Conservation (phyloP, 768 basidiomycete species). For the Pleurotus eryngii region DNA sequence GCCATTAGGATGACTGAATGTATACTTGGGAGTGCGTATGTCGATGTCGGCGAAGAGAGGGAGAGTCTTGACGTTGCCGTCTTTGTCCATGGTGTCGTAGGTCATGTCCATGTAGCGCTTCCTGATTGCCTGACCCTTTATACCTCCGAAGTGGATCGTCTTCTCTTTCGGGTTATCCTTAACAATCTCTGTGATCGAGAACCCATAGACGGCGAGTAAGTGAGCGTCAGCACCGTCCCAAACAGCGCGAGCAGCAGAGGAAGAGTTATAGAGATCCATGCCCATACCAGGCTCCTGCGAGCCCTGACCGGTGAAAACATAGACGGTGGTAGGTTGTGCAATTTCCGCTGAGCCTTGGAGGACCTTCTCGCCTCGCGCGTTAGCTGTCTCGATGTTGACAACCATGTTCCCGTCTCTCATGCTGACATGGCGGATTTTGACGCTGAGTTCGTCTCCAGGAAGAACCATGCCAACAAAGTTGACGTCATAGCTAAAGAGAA, state of each 20-base stretch:
- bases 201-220: slow-evolving; percentile 91
- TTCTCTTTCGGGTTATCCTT: slow-evolving; percentile 98
- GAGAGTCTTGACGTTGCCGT: slow-evolving; percentile 92
- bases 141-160: slow-evolving; percentile 98
- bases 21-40: slow-evolving; percentile 91
- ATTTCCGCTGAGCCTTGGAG: slow-evolving; percentile 92
- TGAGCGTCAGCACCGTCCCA: slow-evolving; percentile 98
- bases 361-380: slow-evolving; percentile 86
- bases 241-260: slow-evolving; percentile 91
- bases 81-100: slow-evolving; percentile 95
- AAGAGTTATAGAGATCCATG: slow-evolving; percentile 94
- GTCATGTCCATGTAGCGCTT: slow-evolving; percentile 99
- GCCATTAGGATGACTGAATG: slow-evolving; percentile 96
- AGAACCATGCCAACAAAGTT: slow-evolving; percentile 97
- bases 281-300: slow-evolving; percentile 99
- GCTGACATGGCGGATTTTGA: slow-evolving; percentile 84
- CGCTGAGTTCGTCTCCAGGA: slow-evolving; percentile 81
- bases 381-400: slow-evolving; percentile 83
- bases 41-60: slow-evolving; percentile 97
- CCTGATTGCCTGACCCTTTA: slow-evolving; percentile 97
- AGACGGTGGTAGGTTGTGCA: slow-evolving; percentile 86
- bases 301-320: slow-evolving; percentile 98
- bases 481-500: slow-evolving; percentile 72
- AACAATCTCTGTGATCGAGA: slow-evolving; percentile 98
- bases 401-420: slow-evolving; percentile 95